Evolutionary conservation across 2,329 filamentous ascomycete species (phyloP), one percentile per base, ranked within the genome.

Genomic region (Venturia asperata): DNA sequence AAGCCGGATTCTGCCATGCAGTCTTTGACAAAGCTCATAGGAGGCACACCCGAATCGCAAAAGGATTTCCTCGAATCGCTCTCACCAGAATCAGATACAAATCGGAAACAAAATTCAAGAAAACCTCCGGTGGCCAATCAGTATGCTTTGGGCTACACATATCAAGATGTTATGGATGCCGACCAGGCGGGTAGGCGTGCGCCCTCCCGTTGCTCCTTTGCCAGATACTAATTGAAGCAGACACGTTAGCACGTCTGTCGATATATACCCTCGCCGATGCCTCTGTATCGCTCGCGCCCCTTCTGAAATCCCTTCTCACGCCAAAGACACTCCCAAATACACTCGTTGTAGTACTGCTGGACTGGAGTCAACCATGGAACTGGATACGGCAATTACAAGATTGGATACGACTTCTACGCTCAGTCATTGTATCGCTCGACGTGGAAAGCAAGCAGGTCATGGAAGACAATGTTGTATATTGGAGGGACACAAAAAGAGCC

Each of bases 91-190:
- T 68, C 71, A 19, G 41, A 39, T 11, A 34, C 37, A 24, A 65
- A 34, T 83, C 76, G 82, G 79, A 71, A 82, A 82, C 74, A 81
- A 72, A 71, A 80, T 73, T 70, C 71, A 72, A 76, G 70, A 74
- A 83, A 84, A 67, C 88, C 91, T 1, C 91, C 91, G 27, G 85
- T 96, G 72, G 92, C 92, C 65, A 97, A 97, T 74, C 89, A 89
- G 73, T 96, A 96, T 76, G 92, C 92, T 13, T 79, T 97, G 67
- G 92, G 92, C 63, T 97, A 97, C 75, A 96, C 92, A 64, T 97
- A 96, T 77, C 91, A 95, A 75, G 91, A 97, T 77, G 91, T 97
- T 45, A 82, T 96, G 45, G 92, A 97, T 76, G 89, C 91, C 65
- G 92, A 97, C 74, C 92, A 96, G 76, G 93, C 97, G 81, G 90